Base-by-base conservation (phyloP, 2,329 filamentous ascomycete species). In the Lasiodiplodia citricola region DNA sequence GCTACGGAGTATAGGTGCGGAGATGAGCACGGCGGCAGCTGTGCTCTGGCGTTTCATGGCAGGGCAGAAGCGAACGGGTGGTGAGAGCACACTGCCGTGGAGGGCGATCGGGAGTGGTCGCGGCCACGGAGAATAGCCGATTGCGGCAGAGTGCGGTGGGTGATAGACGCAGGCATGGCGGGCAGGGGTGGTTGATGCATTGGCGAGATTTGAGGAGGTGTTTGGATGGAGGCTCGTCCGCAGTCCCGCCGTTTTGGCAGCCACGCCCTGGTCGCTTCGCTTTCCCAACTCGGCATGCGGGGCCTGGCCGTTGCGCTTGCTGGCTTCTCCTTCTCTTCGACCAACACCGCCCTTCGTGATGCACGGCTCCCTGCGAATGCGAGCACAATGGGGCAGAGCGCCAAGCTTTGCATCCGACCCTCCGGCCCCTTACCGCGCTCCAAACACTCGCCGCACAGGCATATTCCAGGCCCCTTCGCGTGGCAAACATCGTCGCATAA, bases 131-230 rank as follows among this genome's bases (percentile, higher is more conserved):
- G 41, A n/a, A 51, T 13, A n/a, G n/a, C 58, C 47, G 41, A n/a
- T 50, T 62, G 16, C 38, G 56, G 66, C 16, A 62, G 56, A 31
- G 55, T 21, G 21, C 21, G 66, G 21, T 55, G 50, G 51, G 21
- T 58, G 67, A 68, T 65, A 50, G 28, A 41, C 67, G 58, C 67
- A 68, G 50, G 67, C 67, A 68, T 68, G 37, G 23, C 18, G 25
- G 21, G 44, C 41, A 41, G 23, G 56, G 55, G 55, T 3, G 3
- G 25, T 1, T 7, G 31, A 18, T 44, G 55, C 35, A 47, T 54
- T 62, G 66, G 50, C 66, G 66, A 68, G 66, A 68, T 68, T 60
- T 37, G 44, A 68, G 66, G 66, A 62, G 50, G 57, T 41, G 63
- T 51, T 41, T 56, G 41, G 41, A 44, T 37, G 25, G 60, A 50